A percentile compares a stretch with the other conserved stretches of the same genome.
Evolutionary conservation across 2,329 filamentous ascomycete genomes (phyloP).

Genomic region (Mariannaea elegans): DNA sequence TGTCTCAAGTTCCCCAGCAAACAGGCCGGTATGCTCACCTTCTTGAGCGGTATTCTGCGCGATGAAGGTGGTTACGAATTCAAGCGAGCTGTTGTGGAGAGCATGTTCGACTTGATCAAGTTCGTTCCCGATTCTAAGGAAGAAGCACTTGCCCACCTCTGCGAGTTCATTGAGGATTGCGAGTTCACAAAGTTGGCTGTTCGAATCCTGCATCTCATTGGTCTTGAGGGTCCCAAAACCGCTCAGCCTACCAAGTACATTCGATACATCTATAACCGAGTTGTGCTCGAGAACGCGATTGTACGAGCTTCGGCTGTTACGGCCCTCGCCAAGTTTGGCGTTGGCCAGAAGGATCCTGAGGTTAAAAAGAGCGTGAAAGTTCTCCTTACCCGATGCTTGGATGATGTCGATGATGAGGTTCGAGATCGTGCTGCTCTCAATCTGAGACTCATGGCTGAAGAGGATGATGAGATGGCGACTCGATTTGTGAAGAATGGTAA

Average conservation of each 20-base stretch:
- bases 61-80: conserved; percentile 99
- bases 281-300: conserved; percentile 96
- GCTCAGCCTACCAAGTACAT: conserved; percentile 98
- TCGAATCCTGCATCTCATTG: conserved; percentile 91
- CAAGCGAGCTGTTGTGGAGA: conserved; percentile 96
- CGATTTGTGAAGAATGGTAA: conserved; percentile 93
- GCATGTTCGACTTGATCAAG: conserved; percentile 99
- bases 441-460: conserved; percentile 88
- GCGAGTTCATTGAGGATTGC: conserved; percentile 99
- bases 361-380: conserved; percentile 96
- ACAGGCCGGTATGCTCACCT: conserved; percentile 96
- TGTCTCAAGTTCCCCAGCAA: conserved; percentile 98
- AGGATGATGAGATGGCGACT: conserved; percentile 86
- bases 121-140: conserved; percentile 91
- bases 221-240: conserved; percentile 93
- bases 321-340: conserved; percentile 94
- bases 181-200: conserved; percentile 99
- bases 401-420: conserved; percentile 98
- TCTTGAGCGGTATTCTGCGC: conserved; percentile 94
- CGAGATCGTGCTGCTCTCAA: conserved; percentile 94
- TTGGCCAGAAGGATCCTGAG: conserved; percentile 94
- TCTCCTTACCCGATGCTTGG: conserved; percentile 89
- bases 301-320: conserved; percentile 95
- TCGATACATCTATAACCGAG: conserved; percentile 98
- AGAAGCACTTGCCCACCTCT: conserved; percentile 89